phyloP scores from a whole-genome alignment of 176 grass and related monocot species.

The Poa annua region DNA sequence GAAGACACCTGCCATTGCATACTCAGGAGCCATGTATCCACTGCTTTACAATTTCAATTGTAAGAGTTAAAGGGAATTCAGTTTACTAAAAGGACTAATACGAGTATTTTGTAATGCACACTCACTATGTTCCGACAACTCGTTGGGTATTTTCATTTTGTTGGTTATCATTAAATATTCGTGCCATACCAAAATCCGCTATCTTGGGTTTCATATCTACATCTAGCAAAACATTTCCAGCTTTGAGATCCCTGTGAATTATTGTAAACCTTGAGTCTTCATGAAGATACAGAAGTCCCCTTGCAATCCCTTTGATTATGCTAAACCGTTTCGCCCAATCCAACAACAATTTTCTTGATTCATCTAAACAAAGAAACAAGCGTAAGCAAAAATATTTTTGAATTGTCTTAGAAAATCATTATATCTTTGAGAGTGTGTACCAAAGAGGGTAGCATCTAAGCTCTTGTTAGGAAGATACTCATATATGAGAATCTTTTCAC shows the following conservation, averaged over 20 bases:
- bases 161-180: background rate
- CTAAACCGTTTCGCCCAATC: background rate
- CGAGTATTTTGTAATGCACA: background rate
- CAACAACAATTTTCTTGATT: background rate
- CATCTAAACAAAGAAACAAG: background rate
- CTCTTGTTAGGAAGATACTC: conserved; percentile 10
- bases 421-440: background rate
- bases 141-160: conserved; percentile 1
- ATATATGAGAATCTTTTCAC: conserved; percentile 7
- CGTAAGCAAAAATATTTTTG: background rate
- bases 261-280: background rate
- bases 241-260: background rate
- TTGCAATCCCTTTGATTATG: background rate
- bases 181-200: background rate
- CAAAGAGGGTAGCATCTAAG: background rate
- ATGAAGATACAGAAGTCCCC: background rate
- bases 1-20: background rate
- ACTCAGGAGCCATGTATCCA: conserved; percentile 9
- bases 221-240: background rate
- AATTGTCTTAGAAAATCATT: background rate
- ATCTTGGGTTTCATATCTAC: background rate
- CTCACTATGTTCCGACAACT: conserved; percentile 3
- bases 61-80: background rate
- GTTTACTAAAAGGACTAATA: background rate
- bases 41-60: background rate